phyloP scores from a whole-genome alignment of 345 rosid genomes.

The Lepidium sativum region DNA sequence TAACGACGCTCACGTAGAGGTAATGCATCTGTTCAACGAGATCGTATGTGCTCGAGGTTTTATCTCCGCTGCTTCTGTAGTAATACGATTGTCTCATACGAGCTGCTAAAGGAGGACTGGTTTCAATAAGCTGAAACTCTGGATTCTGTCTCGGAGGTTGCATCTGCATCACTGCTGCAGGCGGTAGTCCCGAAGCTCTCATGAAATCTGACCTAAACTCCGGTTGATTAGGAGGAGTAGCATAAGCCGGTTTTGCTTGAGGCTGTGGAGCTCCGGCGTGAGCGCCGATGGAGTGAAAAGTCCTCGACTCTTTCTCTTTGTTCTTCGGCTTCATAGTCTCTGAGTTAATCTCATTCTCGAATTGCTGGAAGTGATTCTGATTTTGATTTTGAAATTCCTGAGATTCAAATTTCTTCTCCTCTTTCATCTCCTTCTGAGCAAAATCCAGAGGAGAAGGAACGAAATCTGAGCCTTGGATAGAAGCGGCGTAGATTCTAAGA shows the following conservation, averaged over 20 bases:
- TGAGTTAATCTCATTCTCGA: conserved; percentile 15
- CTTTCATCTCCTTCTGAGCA: neutral
- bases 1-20: no score
- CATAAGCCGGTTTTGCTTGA: neutral
- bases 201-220: conserved; percentile 50
- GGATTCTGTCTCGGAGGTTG: conserved; percentile 59
- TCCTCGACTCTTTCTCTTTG: conserved; percentile 44
- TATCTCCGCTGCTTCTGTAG: conserved; percentile 60
- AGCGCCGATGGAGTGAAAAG: no score
- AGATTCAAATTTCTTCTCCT: conserved; percentile 23
- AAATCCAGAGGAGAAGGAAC: conserved; percentile 6
- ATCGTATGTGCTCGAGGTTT: conserved; percentile 54
- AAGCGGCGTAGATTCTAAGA: conserved; percentile 37
- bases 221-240: conserved; percentile 1
- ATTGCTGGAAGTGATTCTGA: conserved; percentile 5
- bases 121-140: conserved; percentile 64
- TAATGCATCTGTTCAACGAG: no score
- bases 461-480: conserved; percentile 13
- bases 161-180: conserved; percentile 42
- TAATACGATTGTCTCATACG: conserved; percentile 33
- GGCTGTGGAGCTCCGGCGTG: no score
- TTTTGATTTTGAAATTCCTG: conserved; percentile 21
- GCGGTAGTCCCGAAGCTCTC: conserved; percentile 40
- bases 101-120: conserved; percentile 79
- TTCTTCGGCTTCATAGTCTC: conserved; percentile 41